Evolutionary conservation across 441 rosid genomes (phyloP).

Genomic region (Codiaeum variegatum): DNA sequence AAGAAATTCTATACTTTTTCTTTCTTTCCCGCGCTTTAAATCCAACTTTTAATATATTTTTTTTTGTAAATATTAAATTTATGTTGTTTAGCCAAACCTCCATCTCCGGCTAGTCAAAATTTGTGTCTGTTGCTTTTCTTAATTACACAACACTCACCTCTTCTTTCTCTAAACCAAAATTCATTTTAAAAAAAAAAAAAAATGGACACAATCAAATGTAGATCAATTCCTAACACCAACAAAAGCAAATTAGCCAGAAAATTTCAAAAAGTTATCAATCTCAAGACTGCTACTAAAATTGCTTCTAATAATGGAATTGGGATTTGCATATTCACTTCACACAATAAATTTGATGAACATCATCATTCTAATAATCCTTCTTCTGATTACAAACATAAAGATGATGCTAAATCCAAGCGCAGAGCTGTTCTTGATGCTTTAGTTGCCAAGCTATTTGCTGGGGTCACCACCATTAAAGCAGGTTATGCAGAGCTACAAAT

Average conservation of each 20-base stretch:
- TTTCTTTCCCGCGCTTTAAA: conserved; percentile 38
- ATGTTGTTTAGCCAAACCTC: no score
- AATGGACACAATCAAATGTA: conserved; percentile 62
- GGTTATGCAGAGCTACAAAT: conserved; percentile 80
- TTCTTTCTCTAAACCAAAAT: conserved; percentile 14
- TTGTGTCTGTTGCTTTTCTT: conserved; percentile 14
- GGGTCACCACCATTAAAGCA: conserved; percentile 69
- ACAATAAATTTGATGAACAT: conserved; percentile 35
- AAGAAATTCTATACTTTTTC: neutral
- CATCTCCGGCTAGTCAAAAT: conserved; percentile 39
- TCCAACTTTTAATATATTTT: conserved; percentile 14
- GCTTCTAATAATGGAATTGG: conserved; percentile 69
- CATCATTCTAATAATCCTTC: no score
- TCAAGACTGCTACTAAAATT: conserved; percentile 47
- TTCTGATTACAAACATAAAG: conserved; percentile 10
- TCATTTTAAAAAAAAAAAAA: no score
- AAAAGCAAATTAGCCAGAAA: conserved; percentile 64
- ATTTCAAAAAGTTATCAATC: conserved; percentile 60
- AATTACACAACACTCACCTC: conserved; percentile 16
- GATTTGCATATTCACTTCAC: conserved; percentile 57
- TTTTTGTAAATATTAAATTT: no score
- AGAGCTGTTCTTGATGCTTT: conserved; percentile 64
- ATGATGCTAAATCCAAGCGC: conserved; percentile 30
- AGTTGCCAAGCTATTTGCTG: conserved; percentile 67
- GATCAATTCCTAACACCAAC: conserved; percentile 43